Base-by-base conservation (phyloP, 371 early-diverging fungal species). In the Paraphysoderma sedebokerense region DNA sequence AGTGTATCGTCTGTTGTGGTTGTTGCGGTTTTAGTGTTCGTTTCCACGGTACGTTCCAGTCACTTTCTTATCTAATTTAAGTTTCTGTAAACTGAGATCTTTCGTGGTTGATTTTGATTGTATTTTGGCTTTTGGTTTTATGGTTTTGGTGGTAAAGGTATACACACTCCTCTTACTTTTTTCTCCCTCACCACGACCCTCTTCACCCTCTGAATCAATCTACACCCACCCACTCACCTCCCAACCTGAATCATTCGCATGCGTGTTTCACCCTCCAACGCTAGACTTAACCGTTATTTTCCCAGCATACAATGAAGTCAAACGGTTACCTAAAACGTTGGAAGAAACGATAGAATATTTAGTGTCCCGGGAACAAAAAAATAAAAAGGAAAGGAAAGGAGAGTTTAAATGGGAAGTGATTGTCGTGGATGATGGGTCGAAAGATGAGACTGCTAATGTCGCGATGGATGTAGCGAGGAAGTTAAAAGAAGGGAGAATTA, bases 231-330 rank as follows among this genome's bases (percentile, higher is more conserved):
- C n/a, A n/a, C n/a, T n/a, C n/a, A n/a, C n/a, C n/a, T n/a, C n/a
- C 24, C 53, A 60, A 33, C 63, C 41, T 36, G 44, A 61, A 40
- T 51, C 36, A 24, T 35, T 68, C 22, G 60, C 66, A 1, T 60
- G 56, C 42, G 41, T 73, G 27, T 60, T 56, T 36, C 70, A 76
- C 44, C 59, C 66, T 4, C 55, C 77, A 4, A 53, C 58, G 0
- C 23, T 6, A 12, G 70, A 61, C n/a, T 62, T 92, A 6, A 75
- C 87, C 0, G 73, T 88, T 32, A 68, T 95, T 3, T 74, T 95
- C 2, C 96, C 96, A 0, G 91, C 96, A 0, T 92, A 83, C 65
- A 87, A 92, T 65, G 96, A 95, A 59, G 65, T 72, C 29, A 60
- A 74, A 50, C 75, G 96, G 13, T 59, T 95, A 46, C 85, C 85